phyloP scores from a whole-genome alignment of 2,329 filamentous ascomycete species.

The Talaromyces rugulosus region DNA sequence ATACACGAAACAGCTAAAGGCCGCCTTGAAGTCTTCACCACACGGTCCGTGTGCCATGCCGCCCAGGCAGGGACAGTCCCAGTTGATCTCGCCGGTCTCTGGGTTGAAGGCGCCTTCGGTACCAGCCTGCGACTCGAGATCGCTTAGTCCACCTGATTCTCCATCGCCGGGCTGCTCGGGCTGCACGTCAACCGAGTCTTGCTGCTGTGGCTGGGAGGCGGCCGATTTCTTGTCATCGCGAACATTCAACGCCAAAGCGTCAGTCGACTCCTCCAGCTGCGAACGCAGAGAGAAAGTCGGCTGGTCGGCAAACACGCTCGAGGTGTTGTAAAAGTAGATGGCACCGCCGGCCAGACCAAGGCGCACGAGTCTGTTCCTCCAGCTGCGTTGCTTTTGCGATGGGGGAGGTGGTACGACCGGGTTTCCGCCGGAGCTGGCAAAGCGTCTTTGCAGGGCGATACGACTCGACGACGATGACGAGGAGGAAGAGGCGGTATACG shows the following conservation, averaged over 20 bases:
- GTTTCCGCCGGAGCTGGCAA: constrained; percentile 11
- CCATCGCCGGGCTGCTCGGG: constrained; percentile 11
- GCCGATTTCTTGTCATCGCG: constrained; percentile 51
- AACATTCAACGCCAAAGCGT: constrained; percentile 62
- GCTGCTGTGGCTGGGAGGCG: constrained; percentile 18
- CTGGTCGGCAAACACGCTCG: constrained; percentile 72
- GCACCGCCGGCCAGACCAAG: constrained; percentile 71
- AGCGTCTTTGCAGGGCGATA: constrained; percentile 7
- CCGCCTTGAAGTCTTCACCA: constrained; percentile 89
- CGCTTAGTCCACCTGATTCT: constrained; percentile 41
- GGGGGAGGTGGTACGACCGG: constrained; percentile 38
- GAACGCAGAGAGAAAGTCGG: constrained; percentile 44
- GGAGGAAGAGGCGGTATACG: constrained; percentile 3
- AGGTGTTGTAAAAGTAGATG: constrained; percentile 94
- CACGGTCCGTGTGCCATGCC: constrained; percentile 97
- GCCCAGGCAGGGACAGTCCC: constrained; percentile 96
- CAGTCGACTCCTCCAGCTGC: constrained; percentile 28
- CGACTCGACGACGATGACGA: constrained; percentile 2
- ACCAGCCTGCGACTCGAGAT: constrained; percentile 71
- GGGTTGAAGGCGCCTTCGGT: constrained; percentile 95
- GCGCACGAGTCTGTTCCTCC: constrained; percentile 71
- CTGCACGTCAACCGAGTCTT: constrained; percentile 8
- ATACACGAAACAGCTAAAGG: constrained; percentile 98
- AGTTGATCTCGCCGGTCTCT: constrained; percentile 99
- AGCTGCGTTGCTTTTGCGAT: constrained; percentile 67